These are phyloP conservation scores for Spencermartinsiella europaea DNA, from an alignment of 805 yeast species.

Conservation along the genomic window DNA sequence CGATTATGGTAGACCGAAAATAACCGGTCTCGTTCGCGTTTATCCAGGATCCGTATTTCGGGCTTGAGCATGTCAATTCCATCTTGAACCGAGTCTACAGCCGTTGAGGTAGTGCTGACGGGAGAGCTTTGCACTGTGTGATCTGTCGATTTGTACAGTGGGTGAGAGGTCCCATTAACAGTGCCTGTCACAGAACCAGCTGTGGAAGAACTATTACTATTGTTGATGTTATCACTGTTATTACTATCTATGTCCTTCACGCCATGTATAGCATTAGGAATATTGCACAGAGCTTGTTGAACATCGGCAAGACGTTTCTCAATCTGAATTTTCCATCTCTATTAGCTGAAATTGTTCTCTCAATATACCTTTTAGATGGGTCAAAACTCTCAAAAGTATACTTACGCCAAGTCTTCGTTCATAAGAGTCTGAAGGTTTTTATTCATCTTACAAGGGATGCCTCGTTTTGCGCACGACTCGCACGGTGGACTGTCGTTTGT, in stretches of 20 bases:
- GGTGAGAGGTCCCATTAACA: not conserved
- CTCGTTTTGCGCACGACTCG: conserved; percentile 3
- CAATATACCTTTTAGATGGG: not conserved
- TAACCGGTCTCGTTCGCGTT: not conserved
- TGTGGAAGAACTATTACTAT: too few species aligned
- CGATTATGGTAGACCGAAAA: conserved; percentile 4
- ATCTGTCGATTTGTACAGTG: not conserved
- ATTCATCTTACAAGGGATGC: conserved; percentile 5
- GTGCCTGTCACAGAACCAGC: too few species aligned
- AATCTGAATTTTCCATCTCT: conserved; percentile 2
- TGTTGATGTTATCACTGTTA: not conserved
- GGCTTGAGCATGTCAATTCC: not conserved
- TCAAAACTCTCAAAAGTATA: too few species aligned
- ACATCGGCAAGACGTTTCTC: not conserved
- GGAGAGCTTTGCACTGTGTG: not conserved
- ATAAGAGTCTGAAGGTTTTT: conserved; percentile 4
- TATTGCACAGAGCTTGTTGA: not conserved
- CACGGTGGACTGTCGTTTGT: conserved; percentile 3
- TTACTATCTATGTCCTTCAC: too few species aligned
- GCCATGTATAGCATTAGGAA: not conserved
- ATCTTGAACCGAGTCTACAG: not conserved
- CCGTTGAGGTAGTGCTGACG: not conserved
- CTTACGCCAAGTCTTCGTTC: conserved; percentile 5
- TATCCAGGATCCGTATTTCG: not conserved
- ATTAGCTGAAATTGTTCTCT: not conserved